Evolutionary conservation across 2,329 filamentous ascomycete genomes (phyloP).

Genomic region (Ophiostoma fasciatum): DNA sequence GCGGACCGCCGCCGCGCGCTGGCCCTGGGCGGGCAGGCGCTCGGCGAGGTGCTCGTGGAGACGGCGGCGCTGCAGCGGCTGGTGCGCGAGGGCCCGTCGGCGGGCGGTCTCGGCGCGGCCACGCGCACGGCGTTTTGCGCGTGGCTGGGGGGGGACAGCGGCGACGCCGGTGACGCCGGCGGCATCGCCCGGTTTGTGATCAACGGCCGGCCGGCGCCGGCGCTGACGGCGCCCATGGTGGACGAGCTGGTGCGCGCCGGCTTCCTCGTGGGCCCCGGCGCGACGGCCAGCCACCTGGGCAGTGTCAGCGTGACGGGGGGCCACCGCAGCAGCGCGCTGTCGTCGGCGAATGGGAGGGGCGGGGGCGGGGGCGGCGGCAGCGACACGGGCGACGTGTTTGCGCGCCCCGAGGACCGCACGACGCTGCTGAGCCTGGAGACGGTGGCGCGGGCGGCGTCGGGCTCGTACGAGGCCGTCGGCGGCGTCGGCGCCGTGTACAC

Average conservation of each 20-base stretch:
- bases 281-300: slow-evolving; percentile 9
- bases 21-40: slow-evolving; percentile 8
- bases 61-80: slow-evolving; percentile 38
- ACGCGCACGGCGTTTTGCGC: slow-evolving; percentile 35
- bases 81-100: slow-evolving; percentile 19
- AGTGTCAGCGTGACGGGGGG: slow-evolving; percentile 15
- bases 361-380: slow-evolving; percentile 19
- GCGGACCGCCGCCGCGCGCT: slow-evolving; percentile 20
- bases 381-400: slow-evolving; percentile 21
- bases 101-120: slow-evolving; percentile 20
- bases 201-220: slow-evolving; percentile 7
- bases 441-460: slow-evolving; percentile 51
- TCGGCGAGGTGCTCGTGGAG: slow-evolving; percentile 47
- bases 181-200: slow-evolving; percentile 11
- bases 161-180: slow-evolving; percentile 24
- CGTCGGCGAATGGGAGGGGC: not conserved
- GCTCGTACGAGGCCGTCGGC: slow-evolving; percentile 53
- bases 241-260: slow-evolving; percentile 49
- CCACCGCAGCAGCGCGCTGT: not conserved
- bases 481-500: slow-evolving; percentile 50
- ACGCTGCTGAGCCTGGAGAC: slow-evolving; percentile 46
- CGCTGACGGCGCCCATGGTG: slow-evolving; percentile 29
- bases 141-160: slow-evolving; percentile 36
- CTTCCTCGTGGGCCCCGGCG: slow-evolving; percentile 42
- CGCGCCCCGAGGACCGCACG: slow-evolving; percentile 37